These are phyloP conservation scores for Gloeopeniophorella convolvens DNA, from an alignment of 768 basidiomycete genomes.

Conservation along the genomic window DNA sequence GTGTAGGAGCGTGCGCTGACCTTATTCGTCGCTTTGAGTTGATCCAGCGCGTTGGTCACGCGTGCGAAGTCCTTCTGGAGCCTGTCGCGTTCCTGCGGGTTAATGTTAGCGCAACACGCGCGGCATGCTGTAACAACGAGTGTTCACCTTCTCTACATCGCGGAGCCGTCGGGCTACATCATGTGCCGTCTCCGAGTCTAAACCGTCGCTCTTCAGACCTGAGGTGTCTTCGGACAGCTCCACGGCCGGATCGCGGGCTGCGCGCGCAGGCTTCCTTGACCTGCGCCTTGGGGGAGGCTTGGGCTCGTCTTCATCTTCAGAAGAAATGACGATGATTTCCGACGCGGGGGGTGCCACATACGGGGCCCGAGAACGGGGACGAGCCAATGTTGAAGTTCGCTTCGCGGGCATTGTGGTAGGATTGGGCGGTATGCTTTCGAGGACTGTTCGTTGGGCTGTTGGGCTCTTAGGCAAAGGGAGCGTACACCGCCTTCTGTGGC, in stretches of 20 bases:
- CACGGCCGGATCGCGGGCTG: background rate
- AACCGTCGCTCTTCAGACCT: constrained; percentile 14
- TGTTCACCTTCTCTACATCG: constrained; percentile 9
- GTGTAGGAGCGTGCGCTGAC: background rate
- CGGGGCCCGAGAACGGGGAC: background rate
- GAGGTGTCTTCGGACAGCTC: constrained; percentile 8
- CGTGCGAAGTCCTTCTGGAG: constrained; percentile 3
- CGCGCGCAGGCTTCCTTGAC: constrained; percentile 1
- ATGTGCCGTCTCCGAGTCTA: background rate
- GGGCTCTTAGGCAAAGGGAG: too few relatives aligned
- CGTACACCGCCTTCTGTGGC: too few relatives aligned
- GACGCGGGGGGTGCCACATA: constrained; percentile 3
- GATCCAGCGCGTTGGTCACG: background rate
- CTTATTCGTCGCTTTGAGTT: constrained; percentile 13
- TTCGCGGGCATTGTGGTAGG: constrained; percentile 16
- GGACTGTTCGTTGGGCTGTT: too few relatives aligned
- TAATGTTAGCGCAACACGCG: background rate
- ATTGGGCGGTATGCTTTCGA: too few relatives aligned
- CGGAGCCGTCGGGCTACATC: constrained; percentile 1
- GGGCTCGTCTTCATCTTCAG: constrained; percentile 13
- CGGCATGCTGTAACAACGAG: background rate
- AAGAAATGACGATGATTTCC: constrained; percentile 15
- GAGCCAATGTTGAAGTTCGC: constrained; percentile 2
- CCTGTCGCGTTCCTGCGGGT: constrained; percentile 5
- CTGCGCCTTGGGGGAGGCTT: background rate